Evolutionary conservation across 2,329 filamentous ascomycete species (phyloP), one percentile per base, ranked within the genome.

Genomic region (Sphaerulina populicola): DNA sequence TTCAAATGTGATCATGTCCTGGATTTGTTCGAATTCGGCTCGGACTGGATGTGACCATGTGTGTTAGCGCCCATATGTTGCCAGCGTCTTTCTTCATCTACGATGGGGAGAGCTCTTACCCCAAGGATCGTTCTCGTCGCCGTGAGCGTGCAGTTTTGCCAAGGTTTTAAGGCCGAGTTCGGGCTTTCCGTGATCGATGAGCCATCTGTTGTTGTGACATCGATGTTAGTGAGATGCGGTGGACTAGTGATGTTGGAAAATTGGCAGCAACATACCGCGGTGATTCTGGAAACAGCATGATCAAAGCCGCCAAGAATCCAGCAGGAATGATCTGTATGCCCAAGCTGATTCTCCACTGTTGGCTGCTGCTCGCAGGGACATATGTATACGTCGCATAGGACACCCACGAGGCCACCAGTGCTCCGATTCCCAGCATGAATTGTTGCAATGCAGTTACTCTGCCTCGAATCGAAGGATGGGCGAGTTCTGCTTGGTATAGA

Each of bases 401-500:
- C 43, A 86, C 80, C 85, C 86, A 89, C 0, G 81, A 76, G 0
- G 87, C 86, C 12, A 82, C 70, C 1, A 93, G 76, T 12, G 85
- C 73, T 51, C 87, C 87, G 27, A 91, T 78, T 1, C 86, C 86
- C 46, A 91, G 67, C 85, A 90, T 90, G 64, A 90, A 89, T 61
- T 90, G 86, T 66, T 90, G 86, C 3, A 91, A 72, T 29, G 81
- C 78, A 0, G 85, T 89, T 30, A 93, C 77, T 56, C 82, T 74
- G 10, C 86, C 87, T 66, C 87, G 79, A 61, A 91, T 91, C 52
- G 77, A 78, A 1, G 87, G 87, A 64, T 91, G 87, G 3, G 83
- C 82, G 21, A 91, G 76, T 63, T 93, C 87, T 18, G 84, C 85
- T 64, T 90, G 86, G 65, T 89, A 91, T 0, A 90, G 68, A 2